Conservation (phyloP, 2,329 filamentous ascomycete species). For the Camillea tinctor region DNA sequence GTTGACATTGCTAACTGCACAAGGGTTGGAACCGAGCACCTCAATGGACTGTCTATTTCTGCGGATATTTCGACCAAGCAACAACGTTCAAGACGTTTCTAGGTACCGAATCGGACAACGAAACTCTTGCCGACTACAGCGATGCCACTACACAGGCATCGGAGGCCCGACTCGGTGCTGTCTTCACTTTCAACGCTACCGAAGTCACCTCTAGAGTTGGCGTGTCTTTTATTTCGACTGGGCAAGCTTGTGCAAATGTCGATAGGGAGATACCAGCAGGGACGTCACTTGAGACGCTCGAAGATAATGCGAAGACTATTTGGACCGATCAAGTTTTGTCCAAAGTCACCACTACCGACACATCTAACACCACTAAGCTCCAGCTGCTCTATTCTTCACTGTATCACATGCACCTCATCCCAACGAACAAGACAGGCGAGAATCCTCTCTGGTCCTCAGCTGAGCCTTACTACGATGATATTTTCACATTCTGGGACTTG, state of each 20-base stretch:
- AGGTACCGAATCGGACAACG: slow-evolving; percentile 33
- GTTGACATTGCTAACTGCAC: slow-evolving; percentile 5
- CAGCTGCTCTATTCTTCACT: slow-evolving; percentile 65
- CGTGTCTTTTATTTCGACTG: slow-evolving; percentile 64
- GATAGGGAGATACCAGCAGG: slow-evolving; percentile 53
- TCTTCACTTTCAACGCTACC: slow-evolving; percentile 53
- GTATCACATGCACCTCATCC: slow-evolving; percentile 69
- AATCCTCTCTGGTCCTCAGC: slow-evolving; percentile 63
- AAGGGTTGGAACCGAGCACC: slow-evolving; percentile 63
- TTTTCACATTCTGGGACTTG: slow-evolving; percentile 67
- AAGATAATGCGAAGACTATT: slow-evolving; percentile 44
- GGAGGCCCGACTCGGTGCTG: slow-evolving; percentile 43
- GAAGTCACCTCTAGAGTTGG: slow-evolving; percentile 59
- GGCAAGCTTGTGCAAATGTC: slow-evolving; percentile 59
- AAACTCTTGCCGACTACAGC: slow-evolving; percentile 33
- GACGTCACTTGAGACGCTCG: slow-evolving; percentile 43
- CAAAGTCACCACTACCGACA: slow-evolving; percentile 61
- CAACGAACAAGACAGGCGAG: slow-evolving; percentile 69
- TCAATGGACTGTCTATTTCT: slow-evolving; percentile 63
- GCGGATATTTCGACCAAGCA: slow-evolving; percentile 56
- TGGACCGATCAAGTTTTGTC: slow-evolving; percentile 64
- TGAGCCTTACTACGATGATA: slow-evolving; percentile 71
- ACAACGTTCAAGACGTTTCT: slow-evolving; percentile 46
- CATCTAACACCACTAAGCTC: slow-evolving; percentile 51
- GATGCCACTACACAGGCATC: slow-evolving; percentile 35